Percentiles rank a stretch among this genome's conserved stretches.
Evolutionary conservation across 2,329 filamentous ascomycete species (phyloP).

Genomic region (Fonsecaea pedrosoi): DNA sequence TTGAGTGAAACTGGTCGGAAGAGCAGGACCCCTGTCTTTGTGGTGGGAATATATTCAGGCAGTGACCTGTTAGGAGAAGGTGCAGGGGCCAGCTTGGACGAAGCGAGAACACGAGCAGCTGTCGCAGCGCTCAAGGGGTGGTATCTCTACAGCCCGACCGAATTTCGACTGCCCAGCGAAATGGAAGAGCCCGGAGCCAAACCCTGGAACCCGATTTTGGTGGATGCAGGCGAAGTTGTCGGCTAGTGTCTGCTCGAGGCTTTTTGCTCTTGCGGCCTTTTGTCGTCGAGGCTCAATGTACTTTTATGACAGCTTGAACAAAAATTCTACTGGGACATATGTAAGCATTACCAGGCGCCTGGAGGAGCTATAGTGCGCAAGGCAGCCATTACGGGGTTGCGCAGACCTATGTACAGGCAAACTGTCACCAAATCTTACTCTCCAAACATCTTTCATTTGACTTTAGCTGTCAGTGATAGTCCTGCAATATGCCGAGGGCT

Average conservation of each 20-base stretch:
- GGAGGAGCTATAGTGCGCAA: constrained; percentile 3
- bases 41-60: constrained; percentile 93
- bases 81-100: constrained; percentile 76
- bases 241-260: constrained; percentile 18
- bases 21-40: constrained; percentile 85
- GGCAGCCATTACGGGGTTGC: background rate
- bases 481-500: background rate
- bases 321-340: constrained; percentile 8
- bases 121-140: constrained; percentile 88
- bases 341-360: constrained; percentile 24
- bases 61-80: constrained; percentile 91
- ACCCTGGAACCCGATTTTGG: constrained; percentile 70
- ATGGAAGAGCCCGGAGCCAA: constrained; percentile 67
- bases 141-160: constrained; percentile 89
- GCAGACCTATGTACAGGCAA: constrained; percentile 12
- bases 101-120: constrained; percentile 78
- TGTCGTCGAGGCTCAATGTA: constrained; percentile 14
- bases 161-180: constrained; percentile 72
- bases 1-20: constrained; percentile 87
- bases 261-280: constrained; percentile 16
- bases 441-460: background rate
- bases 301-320: constrained; percentile 28
- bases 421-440: constrained; percentile 8
- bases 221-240: constrained; percentile 75
- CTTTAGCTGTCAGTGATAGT: background rate